These are phyloP conservation scores for Gossypium thurberi DNA, from an alignment of 345 rosid genomes.

Conservation along the genomic window DNA sequence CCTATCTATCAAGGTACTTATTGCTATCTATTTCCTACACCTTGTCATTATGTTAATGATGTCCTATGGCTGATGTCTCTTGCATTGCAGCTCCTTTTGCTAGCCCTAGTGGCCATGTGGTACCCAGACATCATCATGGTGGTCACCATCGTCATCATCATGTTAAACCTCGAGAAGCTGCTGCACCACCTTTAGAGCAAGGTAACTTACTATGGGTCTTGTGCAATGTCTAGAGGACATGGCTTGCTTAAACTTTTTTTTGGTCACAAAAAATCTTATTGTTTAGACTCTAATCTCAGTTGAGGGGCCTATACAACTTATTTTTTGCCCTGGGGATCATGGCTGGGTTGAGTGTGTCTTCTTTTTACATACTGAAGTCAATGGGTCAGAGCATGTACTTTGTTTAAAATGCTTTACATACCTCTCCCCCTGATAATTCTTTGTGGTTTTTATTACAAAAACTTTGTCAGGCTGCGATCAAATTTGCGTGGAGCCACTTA, in stretches of 20 bases:
- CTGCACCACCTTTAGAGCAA: constrained; percentile 65
- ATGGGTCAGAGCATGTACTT: neutral
- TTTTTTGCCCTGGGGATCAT: neutral
- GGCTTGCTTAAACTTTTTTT: neutral
- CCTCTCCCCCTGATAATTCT: neutral
- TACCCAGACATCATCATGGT: constrained; percentile 40
- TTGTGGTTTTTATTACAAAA: constrained; percentile 19
- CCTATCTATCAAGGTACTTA: constrained; percentile 39
- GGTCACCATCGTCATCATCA: constrained; percentile 30
- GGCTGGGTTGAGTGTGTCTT: neutral
- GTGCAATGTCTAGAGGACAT: neutral
- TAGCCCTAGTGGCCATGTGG: constrained; percentile 31
- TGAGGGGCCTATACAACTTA: neutral
- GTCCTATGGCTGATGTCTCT: constrained; percentile 15
- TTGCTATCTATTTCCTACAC: constrained; percentile 2
- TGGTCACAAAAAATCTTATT: neutral
- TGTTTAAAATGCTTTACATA: neutral
- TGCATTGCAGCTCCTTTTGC: constrained; percentile 35
- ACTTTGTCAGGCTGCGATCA: constrained; percentile 77
- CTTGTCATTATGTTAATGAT: constrained; percentile 10
- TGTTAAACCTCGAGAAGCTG: constrained; percentile 38
- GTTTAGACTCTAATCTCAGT: neutral
- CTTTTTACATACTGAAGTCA: neutral
- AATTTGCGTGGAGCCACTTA: constrained; percentile 82
- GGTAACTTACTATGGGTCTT: constrained; percentile 30